These are phyloP conservation scores for Leishmania mexicana DNA, from an alignment of 208 protist genomes.

Conservation along the genomic window DNA sequence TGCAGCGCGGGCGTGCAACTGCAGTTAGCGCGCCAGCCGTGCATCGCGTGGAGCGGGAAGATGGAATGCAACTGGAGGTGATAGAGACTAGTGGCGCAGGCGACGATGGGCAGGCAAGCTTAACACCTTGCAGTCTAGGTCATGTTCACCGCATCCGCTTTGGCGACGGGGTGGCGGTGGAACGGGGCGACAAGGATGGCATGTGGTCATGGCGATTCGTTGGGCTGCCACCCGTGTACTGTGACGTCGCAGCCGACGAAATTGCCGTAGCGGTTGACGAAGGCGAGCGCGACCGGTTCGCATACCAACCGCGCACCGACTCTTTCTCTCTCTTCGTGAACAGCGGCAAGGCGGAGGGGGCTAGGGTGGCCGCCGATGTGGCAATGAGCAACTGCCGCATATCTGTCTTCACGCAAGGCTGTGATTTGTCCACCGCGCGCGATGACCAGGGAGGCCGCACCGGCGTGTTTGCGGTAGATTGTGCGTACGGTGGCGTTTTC, in stretches of 20 bases:
- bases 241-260: neutral
- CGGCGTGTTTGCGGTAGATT: slow-evolving; percentile 59
- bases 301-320: slow-evolving; percentile 13
- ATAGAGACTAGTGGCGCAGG: neutral
- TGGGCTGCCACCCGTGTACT: slow-evolving; percentile 23
- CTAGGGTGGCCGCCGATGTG: slow-evolving; percentile 9
- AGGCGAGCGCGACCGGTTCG: slow-evolving; percentile 2
- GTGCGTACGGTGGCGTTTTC: slow-evolving; percentile 72
- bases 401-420: slow-evolving; percentile 6
- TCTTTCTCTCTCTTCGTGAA: slow-evolving; percentile 18
- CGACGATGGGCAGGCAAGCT: neutral
- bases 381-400: neutral
- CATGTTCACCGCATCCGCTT: slow-evolving; percentile 9
- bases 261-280: slow-evolving; percentile 14
- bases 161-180: slow-evolving; percentile 10
- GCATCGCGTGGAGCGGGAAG: slow-evolving; percentile 18
- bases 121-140: neutral
- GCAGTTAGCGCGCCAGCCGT: slow-evolving; percentile 1
- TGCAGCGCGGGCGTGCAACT: slow-evolving; percentile 11
- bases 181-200: neutral
- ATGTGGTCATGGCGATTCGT: slow-evolving; percentile 32
- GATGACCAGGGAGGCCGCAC: neutral
- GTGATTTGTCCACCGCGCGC: neutral
- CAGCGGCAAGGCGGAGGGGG: slow-evolving; percentile 31
- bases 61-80: slow-evolving; percentile 20